Evolutionary conservation across 768 basidiomycete genomes (phyloP), one percentile per base, ranked within the genome.

Genomic region (Mycena capillaripes): DNA sequence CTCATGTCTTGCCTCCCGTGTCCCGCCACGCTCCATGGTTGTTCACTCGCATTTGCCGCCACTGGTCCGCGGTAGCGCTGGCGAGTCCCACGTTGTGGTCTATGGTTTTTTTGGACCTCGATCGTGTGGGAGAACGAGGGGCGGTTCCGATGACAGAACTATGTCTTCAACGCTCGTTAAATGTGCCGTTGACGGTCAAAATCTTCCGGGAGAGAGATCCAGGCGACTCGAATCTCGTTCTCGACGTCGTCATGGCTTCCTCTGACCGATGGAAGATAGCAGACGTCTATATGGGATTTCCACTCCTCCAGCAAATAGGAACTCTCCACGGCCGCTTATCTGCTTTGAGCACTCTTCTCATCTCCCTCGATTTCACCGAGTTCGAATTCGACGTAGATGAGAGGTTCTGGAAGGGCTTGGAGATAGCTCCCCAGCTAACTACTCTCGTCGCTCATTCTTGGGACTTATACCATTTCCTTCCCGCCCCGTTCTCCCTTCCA

Each of bases 21-120:
- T 34, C 63, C 27, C 34, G 40, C 9, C 50, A 60, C 2, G 70
- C 70, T 19, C 70, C 64, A 0, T 71, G 70, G 70, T 7, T 71
- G 17, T 17, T 71, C 29, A 61, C 64, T 4, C 57, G 57, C 3
- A 25, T 66, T 11, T 66, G 70, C 36, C 63, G 50, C 2, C 59
- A 27, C 21, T 71, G 70, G 70, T 25, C 64, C 0, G 50, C 27
- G 9, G 63, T 66, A 19, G 70, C 70, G 5, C 52, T 66, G 19
- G 29, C 38, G 29, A 71, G 23, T 2, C 58, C 64, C 12, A 11
- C 64, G 19, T 25, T 71, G 38, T 71, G 70, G 70, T 40, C 70
- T 2, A 60, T 55, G 63, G 23, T 66, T 1, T 71, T 60, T 29
- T 2, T 71, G 3, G 30, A 66, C 48, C 64, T 66, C 7, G 70